Evolutionary conservation across 202 grass and related monocot species (phyloP).

Genomic region (Alloteropsis angusta): DNA sequence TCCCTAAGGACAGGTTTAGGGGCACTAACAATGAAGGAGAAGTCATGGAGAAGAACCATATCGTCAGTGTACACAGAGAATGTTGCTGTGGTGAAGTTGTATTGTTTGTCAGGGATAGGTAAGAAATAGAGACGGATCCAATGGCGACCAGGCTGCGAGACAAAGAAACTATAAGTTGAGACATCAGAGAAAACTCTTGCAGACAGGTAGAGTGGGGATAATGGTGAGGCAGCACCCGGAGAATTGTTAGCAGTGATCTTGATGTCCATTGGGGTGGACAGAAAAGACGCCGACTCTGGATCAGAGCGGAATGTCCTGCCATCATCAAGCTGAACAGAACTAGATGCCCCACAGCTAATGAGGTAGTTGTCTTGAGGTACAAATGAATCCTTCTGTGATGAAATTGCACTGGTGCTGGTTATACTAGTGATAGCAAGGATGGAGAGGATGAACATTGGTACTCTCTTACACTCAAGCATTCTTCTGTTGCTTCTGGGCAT

Average conservation of each 20-base stretch:
- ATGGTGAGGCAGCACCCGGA: constrained; percentile 24
- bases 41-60: constrained; percentile 82
- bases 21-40: constrained; percentile 50
- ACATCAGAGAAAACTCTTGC: constrained; percentile 69
- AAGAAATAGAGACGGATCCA: constrained; percentile 84
- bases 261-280: constrained; percentile 63
- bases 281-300: constrained; percentile 68
- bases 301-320: constrained; percentile 73
- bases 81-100: constrained; percentile 72
- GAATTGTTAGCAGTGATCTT: constrained; percentile 43
- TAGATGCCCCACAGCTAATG: constrained; percentile 54
- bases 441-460: constrained; percentile 26
- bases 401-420: constrained; percentile 26
- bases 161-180: constrained; percentile 81
- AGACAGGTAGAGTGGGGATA: constrained; percentile 47
- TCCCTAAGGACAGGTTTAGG: constrained; percentile 51
- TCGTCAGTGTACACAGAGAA: constrained; percentile 62
- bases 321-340: constrained; percentile 57
- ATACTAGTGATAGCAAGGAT: constrained; percentile 19
- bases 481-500: constrained; percentile 19
- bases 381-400: constrained; percentile 32
- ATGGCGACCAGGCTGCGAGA: constrained; percentile 67
- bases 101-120: constrained; percentile 47
- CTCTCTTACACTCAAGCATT: constrained; percentile 19
- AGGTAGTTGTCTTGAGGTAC: constrained; percentile 73